Evolutionary conservation across 2,329 filamentous ascomycete species (phyloP).

Genomic region (Cytospora leucostoma): DNA sequence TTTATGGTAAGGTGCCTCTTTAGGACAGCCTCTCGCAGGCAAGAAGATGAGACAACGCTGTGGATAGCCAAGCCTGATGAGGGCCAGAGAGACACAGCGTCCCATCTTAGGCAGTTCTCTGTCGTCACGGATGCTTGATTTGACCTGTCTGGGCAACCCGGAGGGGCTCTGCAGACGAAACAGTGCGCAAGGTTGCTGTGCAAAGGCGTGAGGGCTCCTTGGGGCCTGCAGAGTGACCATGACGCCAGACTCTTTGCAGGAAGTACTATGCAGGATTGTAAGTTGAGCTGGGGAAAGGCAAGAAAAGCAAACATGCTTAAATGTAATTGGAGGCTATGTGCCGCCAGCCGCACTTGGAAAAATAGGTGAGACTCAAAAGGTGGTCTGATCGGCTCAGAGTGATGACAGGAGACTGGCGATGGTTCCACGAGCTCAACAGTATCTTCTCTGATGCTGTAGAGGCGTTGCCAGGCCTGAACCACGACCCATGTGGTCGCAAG

Average conservation of each 20-base stretch:
- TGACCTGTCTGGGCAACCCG: conserved; percentile 3
- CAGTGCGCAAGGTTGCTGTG: background rate
- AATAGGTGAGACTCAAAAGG: conserved; percentile 13
- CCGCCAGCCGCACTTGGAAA: conserved; percentile 19
- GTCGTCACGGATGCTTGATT: background rate
- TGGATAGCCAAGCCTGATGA: conserved; percentile 17
- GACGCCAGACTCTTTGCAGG: conserved; percentile 17
- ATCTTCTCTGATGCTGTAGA: background rate
- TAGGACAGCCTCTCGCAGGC: conserved; percentile 13
- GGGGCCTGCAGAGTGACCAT: conserved; percentile 14
- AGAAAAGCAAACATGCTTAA: conserved; percentile 18
- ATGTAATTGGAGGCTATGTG: conserved; percentile 21
- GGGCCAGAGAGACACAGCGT: conserved; percentile 6
- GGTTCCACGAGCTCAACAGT: background rate
- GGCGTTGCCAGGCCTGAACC: background rate
- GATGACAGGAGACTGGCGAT: background rate
- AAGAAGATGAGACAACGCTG: conserved; percentile 22
- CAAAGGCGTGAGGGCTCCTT: background rate
- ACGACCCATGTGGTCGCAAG: background rate
- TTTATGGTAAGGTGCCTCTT: conserved; percentile 18
- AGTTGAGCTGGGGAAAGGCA: conserved; percentile 12
- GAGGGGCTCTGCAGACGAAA: background rate
- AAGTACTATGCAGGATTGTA: conserved; percentile 21
- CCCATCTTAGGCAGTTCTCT: background rate
- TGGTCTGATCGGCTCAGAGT: conserved; percentile 4